Base-by-base conservation (phyloP, 2,329 filamentous ascomycete genomes). In the Xylaria hypoxylon region DNA sequence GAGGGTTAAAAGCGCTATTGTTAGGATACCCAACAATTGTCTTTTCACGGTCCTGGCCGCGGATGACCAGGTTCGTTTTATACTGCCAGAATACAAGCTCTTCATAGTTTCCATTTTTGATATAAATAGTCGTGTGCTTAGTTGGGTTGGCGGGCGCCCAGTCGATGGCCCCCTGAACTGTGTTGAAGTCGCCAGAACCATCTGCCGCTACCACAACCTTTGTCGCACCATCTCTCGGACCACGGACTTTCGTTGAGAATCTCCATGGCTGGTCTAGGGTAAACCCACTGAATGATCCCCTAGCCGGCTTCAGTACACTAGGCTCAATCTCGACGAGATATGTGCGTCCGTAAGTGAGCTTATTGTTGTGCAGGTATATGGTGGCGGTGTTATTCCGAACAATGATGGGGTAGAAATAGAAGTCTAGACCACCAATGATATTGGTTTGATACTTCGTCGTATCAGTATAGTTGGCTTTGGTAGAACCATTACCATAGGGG, bases 401-500 rank as follows among this genome's bases (percentile, higher is more conserved):
- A 50, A 68, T 65, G 3, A 68, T 68, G 7, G 65, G 65, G 19
- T 65, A 38, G 28, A 68, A 68, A 28, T 68, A 68, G 42, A 68
- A 68, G 58, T 68, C 65, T 13, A 68, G 38, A 1, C 65, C 65
- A 15, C 65, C 65, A 19, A 68, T 68, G 45, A 68, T 65, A n/a
- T 68, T 65, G 19, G 62, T 65, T 62, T 68, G 65, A 31, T 68
- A 68, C 53, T 68, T 65, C 3, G 62, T 68, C 15, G 62, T 68
- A 45, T 68, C 65, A 3, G 62, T 65, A 42, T 59, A 62, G 24
- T 68, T 65, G 31, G 62, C 65, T 28, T 57, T 59, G 13, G 62
- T 65, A 8, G 65, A 68, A 0, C 65, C 65, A 24, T 68, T 68
- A 8, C 58, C 65, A 15, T 65, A 68, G 5, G 58, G 65, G 26